phyloP scores from a whole-genome alignment of 73 alveolate genomes.

The Paramecium primaurelia region DNA sequence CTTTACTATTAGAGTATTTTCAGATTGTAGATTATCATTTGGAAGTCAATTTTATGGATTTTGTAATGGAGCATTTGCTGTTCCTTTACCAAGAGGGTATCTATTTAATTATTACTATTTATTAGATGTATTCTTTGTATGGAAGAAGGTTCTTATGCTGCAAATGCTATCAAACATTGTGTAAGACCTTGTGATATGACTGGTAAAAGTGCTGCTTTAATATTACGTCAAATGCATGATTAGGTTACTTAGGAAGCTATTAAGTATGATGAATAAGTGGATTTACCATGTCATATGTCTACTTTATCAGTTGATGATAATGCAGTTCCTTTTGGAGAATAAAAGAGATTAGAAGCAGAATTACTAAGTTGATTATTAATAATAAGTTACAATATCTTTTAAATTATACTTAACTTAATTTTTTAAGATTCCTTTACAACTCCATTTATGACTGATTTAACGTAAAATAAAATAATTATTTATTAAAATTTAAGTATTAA shows the following conservation, averaged over 20 bases:
- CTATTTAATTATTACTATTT: neutral
- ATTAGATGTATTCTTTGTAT: conserved; percentile 64
- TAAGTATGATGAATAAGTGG: conserved; percentile 74
- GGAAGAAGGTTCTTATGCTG: conserved; percentile 86
- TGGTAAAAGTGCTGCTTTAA: conserved; percentile 84
- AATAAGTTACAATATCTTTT: neutral
- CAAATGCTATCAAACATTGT: conserved; percentile 89
- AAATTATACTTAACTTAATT: neutral
- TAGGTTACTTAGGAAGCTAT: conserved; percentile 66
- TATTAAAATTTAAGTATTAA: neutral
- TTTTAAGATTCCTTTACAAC: neutral
- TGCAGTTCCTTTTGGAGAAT: conserved; percentile 69
- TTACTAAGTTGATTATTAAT: conserved; percentile 36
- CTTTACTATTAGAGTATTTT: conserved; percentile 73
- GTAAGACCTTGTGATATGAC: conserved; percentile 90
- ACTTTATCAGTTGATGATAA: conserved; percentile 67
- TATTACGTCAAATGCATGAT: conserved; percentile 80
- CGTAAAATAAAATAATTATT: neutral
- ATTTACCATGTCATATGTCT: conserved; percentile 81
- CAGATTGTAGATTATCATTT: conserved; percentile 81
- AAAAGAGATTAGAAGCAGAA: conserved; percentile 74
- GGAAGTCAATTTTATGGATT: conserved; percentile 86
- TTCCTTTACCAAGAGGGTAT: conserved; percentile 85
- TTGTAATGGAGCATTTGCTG: conserved; percentile 74
- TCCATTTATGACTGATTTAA: neutral